Base-by-base conservation (phyloP, 805 yeast genomes). In the Monosporozyma solicola region DNA sequence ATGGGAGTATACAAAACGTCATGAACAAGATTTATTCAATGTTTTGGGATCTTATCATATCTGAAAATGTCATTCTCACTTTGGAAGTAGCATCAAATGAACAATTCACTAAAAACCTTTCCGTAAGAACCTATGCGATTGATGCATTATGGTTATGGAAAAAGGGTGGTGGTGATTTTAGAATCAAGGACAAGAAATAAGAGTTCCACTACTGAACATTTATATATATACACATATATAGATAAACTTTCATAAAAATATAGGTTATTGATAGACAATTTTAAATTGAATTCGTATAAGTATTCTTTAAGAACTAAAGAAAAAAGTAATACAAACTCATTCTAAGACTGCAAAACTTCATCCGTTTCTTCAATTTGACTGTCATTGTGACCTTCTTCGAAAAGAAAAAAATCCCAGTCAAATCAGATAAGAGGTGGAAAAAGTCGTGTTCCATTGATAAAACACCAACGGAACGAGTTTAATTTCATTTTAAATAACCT, bases 91-190 rank as follows among this genome's bases (percentile, higher is more conserved):
- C 87, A 32, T 78, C 89, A 0, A 85, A 85, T 59, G 95, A 86
- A 49, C 66, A 67, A 13, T 72, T 69, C 50, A 84, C 88, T 0
- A 72, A 69, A 16, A 87, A 86, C 65, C 55, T 91, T 32, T 84
- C 91, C 37, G 90, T 90, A 1, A 74, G 87, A 59, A 86, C 80
- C 59, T 87, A 89, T 65, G 95, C 97, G 0, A 75, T 85, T 32
- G 97, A 91, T 59, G 95, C 97, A 0, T 74, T 91, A 37, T 91
- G 96, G 96, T 70, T 91, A 51, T 88, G 95, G 94, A 83, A 77
- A 59, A 70, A 70, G 54, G 77, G 76, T 45, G 77, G 76, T 29
- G 76, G 76, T 31, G 74, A 70, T 56, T 61, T 58, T 47, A 57
- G 64, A 50, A 53, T 47, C 41, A 54, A 45, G 3, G 47, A 51